Evolutionary conservation across 192 early-diverging fungal genomes (phyloP), one percentile per base, ranked within the genome.

Genomic region (Linnemannia hyalina): DNA sequence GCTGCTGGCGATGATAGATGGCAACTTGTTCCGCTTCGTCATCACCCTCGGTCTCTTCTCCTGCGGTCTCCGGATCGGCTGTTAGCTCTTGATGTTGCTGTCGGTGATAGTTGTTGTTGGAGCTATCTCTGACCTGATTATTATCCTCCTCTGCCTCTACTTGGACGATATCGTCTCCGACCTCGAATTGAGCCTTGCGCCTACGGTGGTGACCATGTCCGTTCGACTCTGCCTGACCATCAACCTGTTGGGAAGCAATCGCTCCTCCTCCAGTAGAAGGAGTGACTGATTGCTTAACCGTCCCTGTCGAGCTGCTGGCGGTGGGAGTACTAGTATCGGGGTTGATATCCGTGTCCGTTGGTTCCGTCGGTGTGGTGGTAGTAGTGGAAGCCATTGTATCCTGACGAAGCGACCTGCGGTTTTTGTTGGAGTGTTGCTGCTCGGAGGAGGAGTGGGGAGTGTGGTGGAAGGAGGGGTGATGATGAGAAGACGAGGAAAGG

Each of bases 111-210:
- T n/a, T 49, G 63, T 18, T 73, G 40, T 36, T 70, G 71, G 3
- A 68, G 47, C 38, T 83, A 70, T 36, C 52, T 54, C 23, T 74
- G 55, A 10, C 29, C 46, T 46, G 68, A 72, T 29, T 60, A 23
- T 49, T 22, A 16, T 32, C 47, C 65, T 74, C 63, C 22, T 44
- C 38, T 47, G 72, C 7, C 13, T 57, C 54, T 42, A 38, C 52
- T 32, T 44, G 68, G 6, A 35, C 32, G 23, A n/a, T 22, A 26
- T 63, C 70, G 41, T 72, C 74, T 29, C 75, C 82, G 29, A 78
- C 55, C 65, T 83, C 82, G 42, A 83, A 78, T 44, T 83, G 82
- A 22, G 82, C 76, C 35, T 83, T 83, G 73, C 73, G 52, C 18
- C 76, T 73, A 20, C 63, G 71, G 23, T 46, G 23, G n/a, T 57